Evolutionary conservation across 129 eudicot genomes (phyloP).

Genomic region (Escallonia herrerae): DNA sequence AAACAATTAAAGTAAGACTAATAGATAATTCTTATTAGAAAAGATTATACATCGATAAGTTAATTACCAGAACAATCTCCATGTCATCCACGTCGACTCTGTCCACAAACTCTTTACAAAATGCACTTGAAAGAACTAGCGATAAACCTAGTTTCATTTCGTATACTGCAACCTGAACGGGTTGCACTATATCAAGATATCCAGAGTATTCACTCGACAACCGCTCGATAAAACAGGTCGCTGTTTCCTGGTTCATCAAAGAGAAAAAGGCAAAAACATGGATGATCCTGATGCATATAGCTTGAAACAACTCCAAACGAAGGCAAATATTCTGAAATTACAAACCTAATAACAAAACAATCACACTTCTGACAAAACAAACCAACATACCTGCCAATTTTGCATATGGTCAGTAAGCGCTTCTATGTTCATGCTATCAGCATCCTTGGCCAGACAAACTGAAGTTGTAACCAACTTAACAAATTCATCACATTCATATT

Average conservation of each 20-base stretch:
- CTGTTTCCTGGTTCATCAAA: constrained; percentile 42
- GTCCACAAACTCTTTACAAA: constrained; percentile 27
- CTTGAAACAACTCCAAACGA: not conserved
- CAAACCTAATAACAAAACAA: not conserved
- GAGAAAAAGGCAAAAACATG: not conserved
- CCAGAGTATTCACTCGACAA: constrained; percentile 61
- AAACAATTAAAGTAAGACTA: constrained; percentile 1
- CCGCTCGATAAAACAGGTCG: constrained; percentile 53
- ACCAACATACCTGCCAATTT: constrained; percentile 58
- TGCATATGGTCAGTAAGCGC: constrained; percentile 35
- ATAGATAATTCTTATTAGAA: not conserved
- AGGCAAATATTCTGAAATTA: not conserved
- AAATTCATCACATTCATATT: constrained; percentile 56
- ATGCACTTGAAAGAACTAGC: constrained; percentile 39
- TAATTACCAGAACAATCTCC: constrained; percentile 52
- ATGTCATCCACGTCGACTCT: constrained; percentile 38
- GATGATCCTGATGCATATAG: not conserved
- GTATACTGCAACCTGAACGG: constrained; percentile 79
- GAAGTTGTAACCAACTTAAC: constrained; percentile 26
- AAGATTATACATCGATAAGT: not conserved
- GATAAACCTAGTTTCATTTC: constrained; percentile 90
- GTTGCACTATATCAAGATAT: constrained; percentile 66
- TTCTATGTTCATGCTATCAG: constrained; percentile 27
- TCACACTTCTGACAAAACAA: constrained; percentile 1
- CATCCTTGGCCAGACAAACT: constrained; percentile 21